Evolutionary conservation across 306 rosid genomes (phyloP), one percentile per base, ranked within the genome.

Genomic region (Hippophae rhamnoides): DNA sequence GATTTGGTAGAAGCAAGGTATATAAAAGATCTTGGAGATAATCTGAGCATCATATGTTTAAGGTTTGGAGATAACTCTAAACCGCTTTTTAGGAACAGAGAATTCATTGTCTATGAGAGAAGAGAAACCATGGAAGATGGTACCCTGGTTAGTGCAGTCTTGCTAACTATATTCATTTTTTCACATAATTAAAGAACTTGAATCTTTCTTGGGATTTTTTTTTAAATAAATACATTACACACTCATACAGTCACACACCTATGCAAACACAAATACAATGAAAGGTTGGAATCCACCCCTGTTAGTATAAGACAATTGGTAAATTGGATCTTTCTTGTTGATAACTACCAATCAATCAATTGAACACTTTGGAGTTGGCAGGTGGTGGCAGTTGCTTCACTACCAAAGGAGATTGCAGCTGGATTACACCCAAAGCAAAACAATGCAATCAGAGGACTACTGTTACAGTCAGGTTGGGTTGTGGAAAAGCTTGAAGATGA

Each of bases 81-180:
- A 76, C 96, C 94, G 52, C 80, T 83, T 7, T 85, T 85, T 67
- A 68, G 86, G 58, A 89, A 89, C 47, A 79, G 96, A 68, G 96
- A 89, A 58, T 89, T 89, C 73, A 83, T 83, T 41, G 96, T 89
- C 44, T 89, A 89, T 8, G 96, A 89, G 73, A 81, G 94, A 2
- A 84, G 94, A 7, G 88, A 89, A 68, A 89, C 90, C 66, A 85
- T 89, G 96, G 90, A 83, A 76, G 96, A 89, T 61, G 96, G 96
- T 60, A 89, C 94, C 55, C 54, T 89, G 84, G 96, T 87, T 64
- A 61, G 80, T 69, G 11, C 13, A 31, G 5, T 31, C 5, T 31
- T 31, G 38, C 5, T 31, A 31, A 31, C 5, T 31, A 31, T 31
- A 31, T 38, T 61, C 46, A 8, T 48, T 9, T 9, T n/a, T 43